Conservation (phyloP, 371 early-diverging fungal genomes). For the Lichtheimia hyalospora region DNA sequence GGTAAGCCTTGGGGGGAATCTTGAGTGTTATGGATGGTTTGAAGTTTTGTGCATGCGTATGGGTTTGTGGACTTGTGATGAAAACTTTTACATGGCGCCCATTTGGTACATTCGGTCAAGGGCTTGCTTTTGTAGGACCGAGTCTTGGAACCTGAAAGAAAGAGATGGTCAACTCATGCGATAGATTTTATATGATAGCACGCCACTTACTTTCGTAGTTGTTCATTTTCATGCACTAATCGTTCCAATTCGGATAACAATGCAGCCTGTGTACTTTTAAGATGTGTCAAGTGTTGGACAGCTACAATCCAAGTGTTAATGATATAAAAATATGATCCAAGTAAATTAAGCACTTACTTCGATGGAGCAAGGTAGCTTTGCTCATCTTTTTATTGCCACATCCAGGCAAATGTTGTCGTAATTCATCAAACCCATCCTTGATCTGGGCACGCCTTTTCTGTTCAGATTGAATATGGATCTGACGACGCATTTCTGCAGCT, state of each 20-base stretch:
- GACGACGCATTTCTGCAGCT: constrained; percentile 55
- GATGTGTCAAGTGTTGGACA: constrained; percentile 51
- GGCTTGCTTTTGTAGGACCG: constrained; percentile 50
- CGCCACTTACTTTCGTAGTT: constrained; percentile 39
- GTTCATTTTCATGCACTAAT: constrained; percentile 49
- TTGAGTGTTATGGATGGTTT: not conserved
- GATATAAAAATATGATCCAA: too few relatives aligned
- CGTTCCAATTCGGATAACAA: constrained; percentile 47
- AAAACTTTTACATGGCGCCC: constrained; percentile 39
- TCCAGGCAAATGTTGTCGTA: constrained; percentile 55
- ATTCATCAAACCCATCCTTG: constrained; percentile 59
- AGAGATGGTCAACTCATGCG: not conserved
- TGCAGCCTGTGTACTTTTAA: constrained; percentile 45
- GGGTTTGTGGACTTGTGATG: not conserved
- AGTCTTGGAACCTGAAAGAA: constrained; percentile 41
- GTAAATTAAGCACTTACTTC: constrained; percentile 33
- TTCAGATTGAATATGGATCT: constrained; percentile 63
- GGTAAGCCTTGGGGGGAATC: constrained; percentile 6
- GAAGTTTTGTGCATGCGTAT: constrained; percentile 5
- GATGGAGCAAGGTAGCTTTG: constrained; percentile 54
- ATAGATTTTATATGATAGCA: not conserved
- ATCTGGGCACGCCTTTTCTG: constrained; percentile 64
- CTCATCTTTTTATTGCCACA: constrained; percentile 58
- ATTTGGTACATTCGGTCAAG: constrained; percentile 55
- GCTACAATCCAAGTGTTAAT: constrained; percentile 22